Percentiles rank a stretch among this genome's conserved stretches.
Conservation (phyloP, 1,284 basidiomycete genomes). For the Polyporus tsugae region DNA sequence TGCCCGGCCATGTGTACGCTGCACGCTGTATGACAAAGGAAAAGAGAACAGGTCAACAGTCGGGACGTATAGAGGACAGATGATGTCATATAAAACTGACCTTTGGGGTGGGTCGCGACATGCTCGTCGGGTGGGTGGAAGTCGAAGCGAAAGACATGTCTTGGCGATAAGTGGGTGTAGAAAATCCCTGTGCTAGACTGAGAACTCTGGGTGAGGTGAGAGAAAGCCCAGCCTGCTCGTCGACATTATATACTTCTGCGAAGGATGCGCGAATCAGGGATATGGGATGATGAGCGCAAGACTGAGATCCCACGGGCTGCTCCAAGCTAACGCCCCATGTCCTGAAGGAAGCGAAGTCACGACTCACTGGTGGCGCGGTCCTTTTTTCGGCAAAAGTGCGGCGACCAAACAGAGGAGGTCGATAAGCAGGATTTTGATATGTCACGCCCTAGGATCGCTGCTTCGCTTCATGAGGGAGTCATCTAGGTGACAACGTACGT, state of each 20-base stretch:
- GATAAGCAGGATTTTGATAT: constrained; percentile 29
- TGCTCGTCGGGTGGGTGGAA: constrained; percentile 18
- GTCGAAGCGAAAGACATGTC: constrained; percentile 28
- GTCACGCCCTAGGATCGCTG: constrained; percentile 8
- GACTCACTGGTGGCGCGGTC: constrained; percentile 28
- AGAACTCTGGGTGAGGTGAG: constrained; percentile 22
- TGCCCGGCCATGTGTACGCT: constrained; percentile 33
- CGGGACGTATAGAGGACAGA: constrained; percentile 6
- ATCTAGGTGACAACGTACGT: not conserved
- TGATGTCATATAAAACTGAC: constrained; percentile 28
- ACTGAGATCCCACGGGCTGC: constrained; percentile 38
- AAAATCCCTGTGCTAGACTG: constrained; percentile 8
- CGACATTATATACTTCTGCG: constrained; percentile 28
- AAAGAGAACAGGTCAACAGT: not conserved
- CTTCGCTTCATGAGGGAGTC: constrained; percentile 1
- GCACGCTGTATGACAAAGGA: constrained; percentile 23
- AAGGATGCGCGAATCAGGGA: constrained; percentile 30
- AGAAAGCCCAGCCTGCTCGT: constrained; percentile 12
- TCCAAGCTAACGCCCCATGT: constrained; percentile 32
- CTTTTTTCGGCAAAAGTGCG: constrained; percentile 41
- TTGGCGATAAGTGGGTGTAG: constrained; percentile 10
- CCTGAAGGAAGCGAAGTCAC: constrained; percentile 32
- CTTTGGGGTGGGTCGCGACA: constrained; percentile 31
- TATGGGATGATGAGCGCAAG: constrained; percentile 15
- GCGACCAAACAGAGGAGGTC: constrained; percentile 18